A percentile compares a stretch with the other conserved stretches of the same genome.
Conservation (phyloP, 1,284 basidiomycete species). For the Pyrrhoderma lamaoense region DNA sequence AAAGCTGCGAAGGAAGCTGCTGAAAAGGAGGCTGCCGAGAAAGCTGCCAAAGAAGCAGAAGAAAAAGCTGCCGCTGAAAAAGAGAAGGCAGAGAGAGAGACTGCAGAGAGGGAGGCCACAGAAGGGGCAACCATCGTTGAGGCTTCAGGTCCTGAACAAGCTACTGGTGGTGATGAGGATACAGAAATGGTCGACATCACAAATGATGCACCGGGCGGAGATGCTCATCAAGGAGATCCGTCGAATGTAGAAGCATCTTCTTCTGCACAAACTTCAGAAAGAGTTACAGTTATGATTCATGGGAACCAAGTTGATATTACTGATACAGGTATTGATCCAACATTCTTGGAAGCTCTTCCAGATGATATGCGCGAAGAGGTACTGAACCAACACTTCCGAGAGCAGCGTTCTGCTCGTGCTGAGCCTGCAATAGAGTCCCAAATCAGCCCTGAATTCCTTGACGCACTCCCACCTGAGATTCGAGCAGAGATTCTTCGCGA, state of each 20-base stretch:
- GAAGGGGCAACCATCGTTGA: conserved; percentile 12
- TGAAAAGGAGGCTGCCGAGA: conserved; percentile 22
- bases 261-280: conserved; percentile 32
- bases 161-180: conserved; percentile 14
- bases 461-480: conserved; percentile 93
- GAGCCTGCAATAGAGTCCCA: conserved; percentile 74
- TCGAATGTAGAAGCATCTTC: not conserved
- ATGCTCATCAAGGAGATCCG: conserved; percentile 4
- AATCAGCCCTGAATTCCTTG: conserved; percentile 92
- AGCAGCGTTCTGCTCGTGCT: conserved; percentile 71
- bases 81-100: conserved; percentile 22
- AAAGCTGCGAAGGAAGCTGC: conserved; percentile 30
- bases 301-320: conserved; percentile 97
- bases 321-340: conserved; percentile 96
- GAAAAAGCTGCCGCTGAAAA: conserved; percentile 21
- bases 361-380: conserved; percentile 99
- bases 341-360: conserved; percentile 94
- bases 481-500: conserved; percentile 96
- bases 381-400: conserved; percentile 93
- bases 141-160: conserved; percentile 21
- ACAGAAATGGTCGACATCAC: conserved; percentile 20
- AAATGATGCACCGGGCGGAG: conserved; percentile 17
- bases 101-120: conserved; percentile 20
- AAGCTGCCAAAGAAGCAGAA: conserved; percentile 16
- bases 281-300: conserved; percentile 83